These are phyloP conservation scores for Rhizopus stolonifer DNA, from an alignment of 371 early-diverging fungal species.

Conservation along the genomic window DNA sequence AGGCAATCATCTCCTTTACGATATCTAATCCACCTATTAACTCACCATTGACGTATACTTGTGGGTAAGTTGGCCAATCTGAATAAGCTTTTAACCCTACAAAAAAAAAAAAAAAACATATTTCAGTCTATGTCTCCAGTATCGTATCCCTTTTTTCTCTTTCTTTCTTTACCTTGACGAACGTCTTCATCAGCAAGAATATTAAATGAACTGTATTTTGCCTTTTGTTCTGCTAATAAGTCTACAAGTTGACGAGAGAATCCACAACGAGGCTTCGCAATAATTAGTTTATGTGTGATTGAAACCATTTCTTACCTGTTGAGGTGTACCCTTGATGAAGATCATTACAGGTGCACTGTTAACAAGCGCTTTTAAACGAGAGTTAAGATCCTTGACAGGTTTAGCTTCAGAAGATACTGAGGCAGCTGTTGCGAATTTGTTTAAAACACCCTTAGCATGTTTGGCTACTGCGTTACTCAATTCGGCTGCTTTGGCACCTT, in stretches of 20 bases:
- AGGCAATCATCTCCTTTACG: slow-evolving; percentile 79
- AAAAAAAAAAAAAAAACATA: no score
- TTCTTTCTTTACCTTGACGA: slow-evolving; percentile 81
- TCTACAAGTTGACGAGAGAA: slow-evolving; percentile 76
- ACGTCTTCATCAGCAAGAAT: slow-evolving; percentile 89
- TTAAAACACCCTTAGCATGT: slow-evolving; percentile 61
- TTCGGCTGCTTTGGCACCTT: slow-evolving; percentile 88
- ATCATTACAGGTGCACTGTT: slow-evolving; percentile 78
- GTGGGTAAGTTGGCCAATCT: slow-evolving; percentile 94
- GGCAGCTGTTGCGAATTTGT: slow-evolving; percentile 18
- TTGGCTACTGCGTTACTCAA: slow-evolving; percentile 71
- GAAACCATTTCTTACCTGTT: slow-evolving; percentile 31
- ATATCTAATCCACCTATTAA: slow-evolving; percentile 92
- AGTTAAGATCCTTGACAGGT: slow-evolving; percentile 58
- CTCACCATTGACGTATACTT: slow-evolving; percentile 84
- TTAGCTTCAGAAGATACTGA: slow-evolving; percentile 27
- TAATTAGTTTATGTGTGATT: no score
- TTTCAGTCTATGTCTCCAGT: no score
- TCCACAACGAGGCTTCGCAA: slow-evolving; percentile 69
- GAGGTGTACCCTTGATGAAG: slow-evolving; percentile 94
- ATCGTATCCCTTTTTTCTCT: no score
- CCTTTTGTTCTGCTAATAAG: slow-evolving; percentile 64
- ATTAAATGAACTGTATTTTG: slow-evolving; percentile 83
- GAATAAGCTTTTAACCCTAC: slow-evolving; percentile 77
- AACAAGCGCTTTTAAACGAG: slow-evolving; percentile 68